Base-by-base conservation (phyloP, 2,329 filamentous ascomycete species). In the Cryphonectria japonica region DNA sequence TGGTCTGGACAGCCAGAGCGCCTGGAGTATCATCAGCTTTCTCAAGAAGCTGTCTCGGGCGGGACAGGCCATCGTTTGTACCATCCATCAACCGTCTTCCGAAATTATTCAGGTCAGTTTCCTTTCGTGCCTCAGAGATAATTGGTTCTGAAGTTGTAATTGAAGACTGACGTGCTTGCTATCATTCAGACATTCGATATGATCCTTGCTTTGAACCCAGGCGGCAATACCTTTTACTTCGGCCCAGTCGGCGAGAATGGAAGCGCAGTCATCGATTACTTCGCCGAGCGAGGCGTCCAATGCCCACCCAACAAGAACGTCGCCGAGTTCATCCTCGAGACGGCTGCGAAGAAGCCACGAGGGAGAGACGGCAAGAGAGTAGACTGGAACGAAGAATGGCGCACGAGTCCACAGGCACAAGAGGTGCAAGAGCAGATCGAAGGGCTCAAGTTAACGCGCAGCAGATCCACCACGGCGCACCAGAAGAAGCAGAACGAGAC, bases 1-100 rank as follows among this genome's bases (percentile, higher is more conserved):
- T 43, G 92, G 92, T 79, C 84, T 93, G 22, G 92, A 94, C 78
- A 89, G 86, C 76, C 91, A 93, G 77, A 92, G 91, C 1, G 91
- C 91, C 2, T 93, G 90, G 87, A 90, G 90, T 70, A 93, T 93
- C 76, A 87, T 90, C 39, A 86, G 89, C 77, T 84, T 93, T 34
- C 85, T 94, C 68, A 87, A 91, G 74, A 93, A 92, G 74, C 82
- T 90, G 1, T 83, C 86, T 2, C 79, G 80, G 43, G 79, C 78
- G 0, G 82, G 82, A 0, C 83, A 85, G 73, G 82, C 82, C 32
- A 78, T 85, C 19, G 75, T 85, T 3, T 82, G 81, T 64, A 85
- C 83, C 19, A 85, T 85, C 34, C 83, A 85, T 75, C 83, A 85
- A 73, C 83, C 83, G 0, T 81, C 79, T 0, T 82, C 82, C 0